A percentile compares a stretch with the other conserved stretches of the same genome.
These are phyloP conservation scores for Daldinia childiae DNA, from an alignment of 495 filamentous ascomycete genomes.

Conservation along the genomic window DNA sequence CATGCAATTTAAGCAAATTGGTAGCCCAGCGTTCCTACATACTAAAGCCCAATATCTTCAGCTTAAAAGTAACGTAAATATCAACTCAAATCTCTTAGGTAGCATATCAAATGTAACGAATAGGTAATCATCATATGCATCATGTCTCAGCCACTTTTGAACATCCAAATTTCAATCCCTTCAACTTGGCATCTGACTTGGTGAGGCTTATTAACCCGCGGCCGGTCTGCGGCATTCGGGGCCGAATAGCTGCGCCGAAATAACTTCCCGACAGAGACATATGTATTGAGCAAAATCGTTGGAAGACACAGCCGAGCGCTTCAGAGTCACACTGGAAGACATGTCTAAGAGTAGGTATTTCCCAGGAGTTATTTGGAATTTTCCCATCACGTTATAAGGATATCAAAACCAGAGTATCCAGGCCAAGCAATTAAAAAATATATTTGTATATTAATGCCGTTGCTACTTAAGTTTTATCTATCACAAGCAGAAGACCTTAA, in stretches of 20 bases:
- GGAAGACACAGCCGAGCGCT: background rate
- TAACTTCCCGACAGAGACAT: too few species aligned
- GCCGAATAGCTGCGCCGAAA: background rate
- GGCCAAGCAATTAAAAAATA: too few species aligned
- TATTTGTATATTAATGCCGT: too few species aligned
- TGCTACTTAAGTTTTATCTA: too few species aligned
- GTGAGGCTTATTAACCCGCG: background rate
- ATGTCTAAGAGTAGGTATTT: background rate
- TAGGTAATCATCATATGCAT: background rate
- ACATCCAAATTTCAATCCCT: background rate
- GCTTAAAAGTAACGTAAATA: background rate
- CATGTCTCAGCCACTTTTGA: background rate
- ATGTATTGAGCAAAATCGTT: background rate
- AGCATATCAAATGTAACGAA: background rate
- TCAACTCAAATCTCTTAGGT: background rate
- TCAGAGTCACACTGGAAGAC: background rate
- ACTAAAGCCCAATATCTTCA: background rate
- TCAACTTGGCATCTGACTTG: background rate
- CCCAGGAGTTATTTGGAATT: too few species aligned
- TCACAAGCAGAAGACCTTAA: too few species aligned
- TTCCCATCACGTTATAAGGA: too few species aligned
- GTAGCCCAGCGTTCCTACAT: background rate
- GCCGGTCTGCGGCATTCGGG: slow-evolving; percentile 13
- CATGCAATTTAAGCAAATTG: background rate
- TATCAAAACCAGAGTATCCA: too few species aligned